A percentile compares a stretch with the other conserved stretches of the same genome.
phyloP scores from a whole-genome alignment of 106 monocot genomes.

The Dioscorea alata region DNA sequence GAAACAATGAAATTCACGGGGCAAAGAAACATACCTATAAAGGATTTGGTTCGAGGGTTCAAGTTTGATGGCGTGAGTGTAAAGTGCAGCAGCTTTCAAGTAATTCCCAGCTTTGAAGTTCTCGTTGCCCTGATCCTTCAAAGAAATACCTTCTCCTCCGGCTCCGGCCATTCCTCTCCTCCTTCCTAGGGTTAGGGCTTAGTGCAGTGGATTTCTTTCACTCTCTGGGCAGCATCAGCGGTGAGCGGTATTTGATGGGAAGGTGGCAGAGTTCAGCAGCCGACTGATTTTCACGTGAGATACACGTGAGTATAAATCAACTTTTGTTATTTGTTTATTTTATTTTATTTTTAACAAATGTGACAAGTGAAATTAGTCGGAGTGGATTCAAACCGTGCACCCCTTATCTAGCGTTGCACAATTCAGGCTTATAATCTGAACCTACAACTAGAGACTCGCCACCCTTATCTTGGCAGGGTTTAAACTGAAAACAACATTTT shows the following conservation, averaged over 20 bases:
- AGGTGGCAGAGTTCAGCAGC: too few species aligned
- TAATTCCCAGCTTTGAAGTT: constrained; percentile 56
- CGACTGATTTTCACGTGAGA: background rate
- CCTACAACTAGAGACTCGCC: too few species aligned
- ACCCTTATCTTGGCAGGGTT: too few species aligned
- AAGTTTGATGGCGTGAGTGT: constrained; percentile 51
- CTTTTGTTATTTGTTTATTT: too few species aligned
- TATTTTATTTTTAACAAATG: too few species aligned
- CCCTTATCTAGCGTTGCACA: too few species aligned
- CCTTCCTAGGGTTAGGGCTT: constrained; percentile 18
- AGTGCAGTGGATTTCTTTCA: constrained; percentile 7
- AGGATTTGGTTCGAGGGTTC: constrained; percentile 61
- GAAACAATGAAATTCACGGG: too few species aligned
- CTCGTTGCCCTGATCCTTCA: constrained; percentile 49
- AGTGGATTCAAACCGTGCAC: too few species aligned
- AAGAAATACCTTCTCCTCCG: constrained; percentile 7
- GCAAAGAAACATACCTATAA: constrained; percentile 33
- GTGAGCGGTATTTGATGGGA: too few species aligned
- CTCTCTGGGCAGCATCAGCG: background rate
- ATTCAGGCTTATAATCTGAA: too few species aligned
- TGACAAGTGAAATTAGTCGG: too few species aligned
- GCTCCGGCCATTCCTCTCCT: background rate
- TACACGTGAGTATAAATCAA: background rate
- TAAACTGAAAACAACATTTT: too few species aligned
- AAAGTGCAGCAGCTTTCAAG: constrained; percentile 44